phyloP scores from a whole-genome alignment of 1,284 basidiomycete genomes.

The Ceratobasidium sp. region DNA sequence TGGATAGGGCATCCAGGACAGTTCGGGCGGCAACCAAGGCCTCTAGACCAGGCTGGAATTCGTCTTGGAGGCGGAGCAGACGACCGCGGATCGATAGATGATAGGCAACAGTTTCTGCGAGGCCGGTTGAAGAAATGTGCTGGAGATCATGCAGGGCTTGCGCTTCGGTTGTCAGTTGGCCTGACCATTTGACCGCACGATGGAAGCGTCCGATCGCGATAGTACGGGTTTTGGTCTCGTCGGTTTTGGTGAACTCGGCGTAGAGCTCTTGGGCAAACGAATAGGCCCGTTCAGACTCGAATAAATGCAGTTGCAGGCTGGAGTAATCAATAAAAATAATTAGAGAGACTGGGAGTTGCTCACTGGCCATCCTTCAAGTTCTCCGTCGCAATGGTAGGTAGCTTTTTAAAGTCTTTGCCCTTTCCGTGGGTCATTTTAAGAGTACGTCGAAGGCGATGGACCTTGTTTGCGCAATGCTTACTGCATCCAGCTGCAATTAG shows the following conservation, averaged over 20 bases:
- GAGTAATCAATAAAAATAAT: background rate
- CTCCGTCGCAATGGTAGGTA: constrained; percentile 67
- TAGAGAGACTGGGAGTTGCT: constrained; percentile 48
- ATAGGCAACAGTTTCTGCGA: constrained; percentile 71
- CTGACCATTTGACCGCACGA: constrained; percentile 83
- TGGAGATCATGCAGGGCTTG: constrained; percentile 63
- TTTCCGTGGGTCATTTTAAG: constrained; percentile 89
- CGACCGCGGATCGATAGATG: constrained; percentile 73
- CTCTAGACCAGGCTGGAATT: constrained; percentile 79
- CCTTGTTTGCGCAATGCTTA: constrained; percentile 88
- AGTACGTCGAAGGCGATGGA: constrained; percentile 83
- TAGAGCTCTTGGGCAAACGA: constrained; percentile 85
- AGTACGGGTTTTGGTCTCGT: constrained; percentile 66
- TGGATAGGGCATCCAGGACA: constrained; percentile 75
- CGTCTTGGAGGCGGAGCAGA: constrained; percentile 74
- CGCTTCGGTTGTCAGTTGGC: constrained; percentile 76
- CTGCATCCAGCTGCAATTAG: constrained; percentile 52
- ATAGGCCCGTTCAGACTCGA: constrained; percentile 93
- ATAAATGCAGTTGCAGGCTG: constrained; percentile 82
- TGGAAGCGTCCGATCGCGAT: constrained; percentile 83
- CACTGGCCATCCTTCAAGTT: constrained; percentile 80
- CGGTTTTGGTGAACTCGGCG: constrained; percentile 59
- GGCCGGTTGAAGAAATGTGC: constrained; percentile 59
- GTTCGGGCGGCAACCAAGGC: constrained; percentile 79
- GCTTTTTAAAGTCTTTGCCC: constrained; percentile 86